Base-by-base conservation (phyloP, 768 basidiomycete species). In the Boletellus sp. region DNA sequence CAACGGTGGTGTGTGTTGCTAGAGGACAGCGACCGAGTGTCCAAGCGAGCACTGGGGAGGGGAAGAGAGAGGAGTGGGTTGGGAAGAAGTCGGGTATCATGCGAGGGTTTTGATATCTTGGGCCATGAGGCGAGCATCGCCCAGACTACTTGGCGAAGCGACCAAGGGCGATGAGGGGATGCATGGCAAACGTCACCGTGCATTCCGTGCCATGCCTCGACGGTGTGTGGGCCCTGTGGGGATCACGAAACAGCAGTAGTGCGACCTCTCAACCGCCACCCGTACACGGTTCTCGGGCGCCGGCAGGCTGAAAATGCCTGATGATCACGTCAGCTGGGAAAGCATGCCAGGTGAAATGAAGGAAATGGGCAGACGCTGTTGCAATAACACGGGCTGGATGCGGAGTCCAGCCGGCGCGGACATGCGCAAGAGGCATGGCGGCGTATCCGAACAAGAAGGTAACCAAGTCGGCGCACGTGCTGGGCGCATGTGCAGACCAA, bases 201-300 rank as follows among this genome's bases (percentile, higher is more conserved):
- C 63, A 62, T 64, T 61, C 64, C 52, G 35, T 54, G 57, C 59
- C 64, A 65, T 51, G 64, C 64, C 57, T 60, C 47, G 53, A 63
- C 11, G 47, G 55, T 58, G 60, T 51, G 55, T 55, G 48, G 28
- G 26, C 48, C 36, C 36, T 24, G 39, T 24, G 60, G 56, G 48
- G 56, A 49, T 49, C 56, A 52, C 49, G 48, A 52, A 54, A 47
- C n/a, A 53, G 50, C n/a, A 53, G 50, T 47, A 44, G 48, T 42
- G 45, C 58, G 39, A 53, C 58, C 52, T 20, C 52, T 35, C 47
- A 51, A 36, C 47, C 48, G 55, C 56, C 58, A 53, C 58, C 53
- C 52, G 61, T 65, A 57, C 51, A 57, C 62, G 51, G 54, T 52
- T 58, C 35, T 36, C 59, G 61, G 53, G 28, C 53, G 57, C 64